A percentile compares a stretch with the other conserved stretches of the same genome.
These are phyloP conservation scores for Tetradesmus lagerheimii DNA, from an alignment of 139 green algal genomes.

Conservation along the genomic window DNA sequence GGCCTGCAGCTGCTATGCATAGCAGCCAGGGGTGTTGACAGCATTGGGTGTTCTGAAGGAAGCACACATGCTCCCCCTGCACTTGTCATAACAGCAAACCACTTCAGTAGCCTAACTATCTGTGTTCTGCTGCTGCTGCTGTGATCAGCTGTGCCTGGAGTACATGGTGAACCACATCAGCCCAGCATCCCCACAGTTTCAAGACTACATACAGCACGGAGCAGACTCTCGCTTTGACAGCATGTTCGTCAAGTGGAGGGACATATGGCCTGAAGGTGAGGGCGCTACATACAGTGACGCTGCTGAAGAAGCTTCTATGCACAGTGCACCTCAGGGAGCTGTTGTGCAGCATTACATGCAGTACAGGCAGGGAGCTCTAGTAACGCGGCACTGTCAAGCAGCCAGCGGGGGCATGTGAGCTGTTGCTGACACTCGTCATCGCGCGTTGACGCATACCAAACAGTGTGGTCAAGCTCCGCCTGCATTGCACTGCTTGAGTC, in stretches of 20 bases:
- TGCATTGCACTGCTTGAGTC: too few relatives aligned
- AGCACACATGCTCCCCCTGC: too few relatives aligned
- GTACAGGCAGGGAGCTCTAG: too few relatives aligned
- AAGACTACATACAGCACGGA: slow-evolving; percentile 59
- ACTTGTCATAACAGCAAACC: too few relatives aligned
- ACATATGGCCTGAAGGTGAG: slow-evolving; percentile 56
- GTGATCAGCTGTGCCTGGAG: slow-evolving; percentile 57
- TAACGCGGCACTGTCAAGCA: too few relatives aligned
- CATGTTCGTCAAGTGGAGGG: slow-evolving; percentile 63
- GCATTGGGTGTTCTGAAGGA: neutral
- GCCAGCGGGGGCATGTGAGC: too few relatives aligned
- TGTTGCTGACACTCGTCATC: too few relatives aligned
- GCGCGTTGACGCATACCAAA: too few relatives aligned
- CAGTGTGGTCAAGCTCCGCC: too few relatives aligned
- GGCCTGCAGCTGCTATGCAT: neutral
- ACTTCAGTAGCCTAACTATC: too few relatives aligned
- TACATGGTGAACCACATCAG: slow-evolving; percentile 71
- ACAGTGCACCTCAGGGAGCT: too few relatives aligned
- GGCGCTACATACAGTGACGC: neutral
- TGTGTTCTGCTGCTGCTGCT: slow-evolving; percentile 11
- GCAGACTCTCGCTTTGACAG: slow-evolving; percentile 45
- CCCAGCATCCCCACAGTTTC: slow-evolving; percentile 55
- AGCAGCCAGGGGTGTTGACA: neutral
- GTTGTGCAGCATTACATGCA: too few relatives aligned
- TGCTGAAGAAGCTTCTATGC: neutral